Evolutionary conservation across 176 grass and related monocot genomes (phyloP).

Genomic region (Oryza officinalis): DNA sequence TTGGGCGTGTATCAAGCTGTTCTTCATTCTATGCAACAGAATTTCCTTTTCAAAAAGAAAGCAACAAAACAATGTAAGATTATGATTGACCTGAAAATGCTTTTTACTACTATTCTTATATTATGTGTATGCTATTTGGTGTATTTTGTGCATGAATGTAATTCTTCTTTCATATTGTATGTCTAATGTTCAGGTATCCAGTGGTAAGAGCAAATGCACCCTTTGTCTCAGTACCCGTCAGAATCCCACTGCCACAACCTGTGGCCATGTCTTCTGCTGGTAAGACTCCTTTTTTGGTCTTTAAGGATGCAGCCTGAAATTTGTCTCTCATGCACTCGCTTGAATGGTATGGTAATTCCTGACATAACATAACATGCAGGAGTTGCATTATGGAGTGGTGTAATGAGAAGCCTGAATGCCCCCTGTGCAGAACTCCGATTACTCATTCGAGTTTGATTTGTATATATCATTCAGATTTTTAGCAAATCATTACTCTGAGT

Average conservation of each 20-base stretch:
- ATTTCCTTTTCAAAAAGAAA: not conserved
- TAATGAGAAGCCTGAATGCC: slow-evolving; percentile 97
- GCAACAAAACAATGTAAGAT: not conserved
- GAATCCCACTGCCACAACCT: slow-evolving; percentile 90
- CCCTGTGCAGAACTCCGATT: slow-evolving; percentile 83
- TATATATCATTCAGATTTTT: slow-evolving; percentile 98
- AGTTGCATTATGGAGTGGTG: slow-evolving; percentile 99
- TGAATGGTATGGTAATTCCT: slow-evolving; percentile 26
- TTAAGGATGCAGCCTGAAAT: not conserved
- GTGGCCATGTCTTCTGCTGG: slow-evolving; percentile 99
- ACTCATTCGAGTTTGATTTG: slow-evolving; percentile 94
- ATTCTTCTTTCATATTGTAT: slow-evolving; percentile 15
- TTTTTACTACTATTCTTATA: slow-evolving; percentile 6
- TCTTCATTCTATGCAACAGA: not conserved
- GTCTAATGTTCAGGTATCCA: slow-evolving; percentile 56
- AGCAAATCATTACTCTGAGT: slow-evolving; percentile 11
- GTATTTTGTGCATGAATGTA: not conserved
- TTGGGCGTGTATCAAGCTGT: not conserved
- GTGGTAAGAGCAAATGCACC: slow-evolving; percentile 82
- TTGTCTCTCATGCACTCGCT: not conserved
- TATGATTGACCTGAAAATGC: slow-evolving; percentile 29
- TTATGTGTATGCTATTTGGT: slow-evolving; percentile 10
- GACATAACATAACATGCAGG: slow-evolving; percentile 52
- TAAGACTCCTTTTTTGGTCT: slow-evolving; percentile 28
- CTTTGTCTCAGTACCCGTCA: slow-evolving; percentile 87